Base-by-base conservation (phyloP, 148 eudicot species). In the Oxyria digyna region DNA sequence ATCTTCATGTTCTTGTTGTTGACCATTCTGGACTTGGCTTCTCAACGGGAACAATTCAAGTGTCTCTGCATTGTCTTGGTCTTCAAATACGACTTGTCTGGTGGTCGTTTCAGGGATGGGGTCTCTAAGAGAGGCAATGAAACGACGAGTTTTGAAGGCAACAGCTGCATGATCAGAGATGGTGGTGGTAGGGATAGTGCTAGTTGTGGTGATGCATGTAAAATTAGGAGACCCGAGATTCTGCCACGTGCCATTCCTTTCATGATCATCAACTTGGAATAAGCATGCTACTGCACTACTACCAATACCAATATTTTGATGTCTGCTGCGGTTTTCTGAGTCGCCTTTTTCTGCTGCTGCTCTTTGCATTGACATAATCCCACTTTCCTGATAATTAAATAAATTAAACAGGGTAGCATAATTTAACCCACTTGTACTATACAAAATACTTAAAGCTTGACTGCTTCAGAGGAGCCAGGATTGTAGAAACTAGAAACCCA, bases 191-290 rank as follows among this genome's bases (percentile, higher is more conserved):
- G 55, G 42, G 67, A 69, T 18, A 75, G 63, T 38, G 52, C 74
- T 45, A 43, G 68, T 8, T 38, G 46, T 13, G 46, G 14, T 18
- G 55, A 49, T 11, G 1, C 55, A 17, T n/a, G 55, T 17, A 49
- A 49, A n/a, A n/a, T n/a, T n/a, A n/a, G n/a, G n/a, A n/a, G n/a
- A n/a, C n/a, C n/a, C 46, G 57, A 33, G 67, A 17, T 55, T 41
- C 12, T 82, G 79, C 87, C 89, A 87, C 80, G 89, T 87, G 84
- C 73, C 85, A 80, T 87, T 87, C 84, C 74, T 81, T 75, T 81
- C 79, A 27, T n/a, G 38, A 6, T 68, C 68, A 52, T 42, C 15
- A 33, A 64, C 35, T 13, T 57, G 35, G 31, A 54, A 54, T 6
- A 54, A 32, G 62, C 67, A 24, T 31, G 21, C 67, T 8, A 12